phyloP scores from a whole-genome alignment of 1,284 basidiomycete species.

The Kalmanozyma brasiliensis region DNA sequence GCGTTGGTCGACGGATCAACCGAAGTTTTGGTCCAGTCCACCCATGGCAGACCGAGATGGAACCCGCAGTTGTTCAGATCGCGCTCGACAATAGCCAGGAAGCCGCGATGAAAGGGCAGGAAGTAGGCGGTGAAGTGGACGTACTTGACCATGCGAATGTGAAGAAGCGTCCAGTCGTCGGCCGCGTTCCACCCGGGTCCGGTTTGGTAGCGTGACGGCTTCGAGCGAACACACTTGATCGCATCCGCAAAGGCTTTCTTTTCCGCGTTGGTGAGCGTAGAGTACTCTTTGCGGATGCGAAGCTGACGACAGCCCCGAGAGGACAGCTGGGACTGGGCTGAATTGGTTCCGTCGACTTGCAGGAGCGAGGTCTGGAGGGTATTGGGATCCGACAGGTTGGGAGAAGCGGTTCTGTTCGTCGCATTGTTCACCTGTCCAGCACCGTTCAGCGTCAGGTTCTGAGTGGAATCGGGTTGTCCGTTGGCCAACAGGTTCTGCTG shows the following conservation, averaged over 20 bases:
- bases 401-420: too few relatives aligned
- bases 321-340: not conserved
- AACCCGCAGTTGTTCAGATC: slow-evolving; percentile 35
- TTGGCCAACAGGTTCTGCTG: too few relatives aligned
- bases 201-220: slow-evolving; percentile 31
- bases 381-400: not conserved
- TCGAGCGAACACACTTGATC: slow-evolving; percentile 28
- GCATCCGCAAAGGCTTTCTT: slow-evolving; percentile 22
- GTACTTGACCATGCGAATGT: slow-evolving; percentile 42
- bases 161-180: slow-evolving; percentile 42
- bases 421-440: too few relatives aligned
- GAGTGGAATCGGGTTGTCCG: too few relatives aligned
- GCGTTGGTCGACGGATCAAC: slow-evolving; percentile 15
- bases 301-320: slow-evolving; percentile 2
- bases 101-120: slow-evolving; percentile 28
- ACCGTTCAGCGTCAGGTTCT: too few relatives aligned
- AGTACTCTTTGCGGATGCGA: slow-evolving; percentile 36
- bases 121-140: slow-evolving; percentile 47
- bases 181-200: slow-evolving; percentile 14
- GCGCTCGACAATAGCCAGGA: slow-evolving; percentile 21
- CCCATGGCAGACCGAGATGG: slow-evolving; percentile 26
- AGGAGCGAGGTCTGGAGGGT: not conserved
- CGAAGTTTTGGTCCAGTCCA: slow-evolving; percentile 32
- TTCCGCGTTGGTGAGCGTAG: slow-evolving; percentile 11
- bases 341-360: not conserved